Conservation (phyloP, 495 filamentous ascomycete genomes). For the Penicillium bovifimosum region DNA sequence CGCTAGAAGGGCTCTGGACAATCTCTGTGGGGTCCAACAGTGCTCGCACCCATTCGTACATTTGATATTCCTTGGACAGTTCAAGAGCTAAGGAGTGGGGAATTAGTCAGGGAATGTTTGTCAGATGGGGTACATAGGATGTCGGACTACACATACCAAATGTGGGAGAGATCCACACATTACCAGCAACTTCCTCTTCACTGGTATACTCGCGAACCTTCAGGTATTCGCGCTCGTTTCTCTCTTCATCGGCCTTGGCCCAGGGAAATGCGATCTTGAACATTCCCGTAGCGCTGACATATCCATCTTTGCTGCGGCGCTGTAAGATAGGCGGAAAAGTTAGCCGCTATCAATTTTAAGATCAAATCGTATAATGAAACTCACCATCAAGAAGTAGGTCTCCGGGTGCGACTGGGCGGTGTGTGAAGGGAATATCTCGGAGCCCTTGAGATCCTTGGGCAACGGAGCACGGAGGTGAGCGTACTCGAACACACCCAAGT, state of each 20-base stretch:
- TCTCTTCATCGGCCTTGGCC: constrained; percentile 78
- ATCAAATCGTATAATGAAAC: constrained; percentile 9
- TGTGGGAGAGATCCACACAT: constrained; percentile 87
- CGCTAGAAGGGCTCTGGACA: constrained; percentile 50
- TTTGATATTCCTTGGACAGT: constrained; percentile 77
- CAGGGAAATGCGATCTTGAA: constrained; percentile 99
- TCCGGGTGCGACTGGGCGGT: constrained; percentile 55
- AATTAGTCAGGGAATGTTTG: constrained; percentile 1
- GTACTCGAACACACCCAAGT: constrained; percentile 85
- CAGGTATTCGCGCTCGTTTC: constrained; percentile 77
- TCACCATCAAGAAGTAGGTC: constrained; percentile 93
- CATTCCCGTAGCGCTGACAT: constrained; percentile 94
- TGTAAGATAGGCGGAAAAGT: constrained; percentile 24
- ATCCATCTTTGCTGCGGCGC: constrained; percentile 91
- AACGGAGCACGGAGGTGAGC: constrained; percentile 89
- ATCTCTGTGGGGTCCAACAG: constrained; percentile 74
- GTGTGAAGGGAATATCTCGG: constrained; percentile 81
- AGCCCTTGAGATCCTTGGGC: constrained; percentile 76
- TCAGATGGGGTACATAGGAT: not conserved
- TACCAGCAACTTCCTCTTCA: constrained; percentile 88
- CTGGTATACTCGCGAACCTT: constrained; percentile 72
- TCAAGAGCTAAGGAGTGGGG: constrained; percentile 54
- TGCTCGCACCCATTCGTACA: constrained; percentile 82
- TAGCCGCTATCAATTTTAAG: not conserved
- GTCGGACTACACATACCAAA: constrained; percentile 51